phyloP scores from a whole-genome alignment of 2,329 filamentous ascomycete genomes.

The Arachnomyces sp. region DNA sequence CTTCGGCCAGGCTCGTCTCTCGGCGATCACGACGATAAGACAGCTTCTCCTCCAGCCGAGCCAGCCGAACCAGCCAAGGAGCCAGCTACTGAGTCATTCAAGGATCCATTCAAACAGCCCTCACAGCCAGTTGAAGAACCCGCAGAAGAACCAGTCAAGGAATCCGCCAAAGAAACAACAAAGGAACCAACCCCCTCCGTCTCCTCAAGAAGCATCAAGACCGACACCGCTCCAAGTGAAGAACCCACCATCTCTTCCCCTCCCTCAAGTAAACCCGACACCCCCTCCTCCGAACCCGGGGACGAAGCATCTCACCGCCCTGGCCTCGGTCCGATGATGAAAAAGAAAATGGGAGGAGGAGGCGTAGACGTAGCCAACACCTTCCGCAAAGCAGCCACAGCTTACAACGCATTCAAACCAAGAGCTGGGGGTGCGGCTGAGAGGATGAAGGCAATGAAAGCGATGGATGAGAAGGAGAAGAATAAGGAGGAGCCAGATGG shows the following conservation, averaged over 20 bases:
- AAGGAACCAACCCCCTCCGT: constrained; percentile 1
- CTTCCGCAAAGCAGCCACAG: constrained; percentile 71
- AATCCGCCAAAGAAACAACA: constrained; percentile 3
- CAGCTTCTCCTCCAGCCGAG: constrained; percentile 9
- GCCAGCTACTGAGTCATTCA: constrained; percentile 7
- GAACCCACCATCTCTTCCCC: constrained; percentile 3
- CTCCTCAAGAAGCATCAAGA: background rate
- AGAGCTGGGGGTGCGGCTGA: constrained; percentile 80
- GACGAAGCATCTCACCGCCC: constrained; percentile 54
- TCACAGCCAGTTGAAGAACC: constrained; percentile 8
- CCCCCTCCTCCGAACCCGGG: constrained; percentile 21
- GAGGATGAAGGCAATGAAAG: constrained; percentile 56
- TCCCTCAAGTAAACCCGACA: constrained; percentile 11
- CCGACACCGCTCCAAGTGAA: constrained; percentile 4
- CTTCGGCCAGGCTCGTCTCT: constrained; percentile 16
- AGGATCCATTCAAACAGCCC: constrained; percentile 4
- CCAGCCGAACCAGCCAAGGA: constrained; percentile 11
- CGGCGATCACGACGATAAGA: constrained; percentile 6
- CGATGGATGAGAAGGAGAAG: constrained; percentile 34
- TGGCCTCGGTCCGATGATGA: constrained; percentile 84
- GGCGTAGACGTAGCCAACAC: constrained; percentile 57
- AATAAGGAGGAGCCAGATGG: constrained; percentile 69
- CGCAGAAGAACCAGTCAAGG: constrained; percentile 15
- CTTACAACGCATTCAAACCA: constrained; percentile 67
- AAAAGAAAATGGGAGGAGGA: constrained; percentile 55